Conservation (phyloP, 805 yeast species). For the Yarrowia osloensis region DNA sequence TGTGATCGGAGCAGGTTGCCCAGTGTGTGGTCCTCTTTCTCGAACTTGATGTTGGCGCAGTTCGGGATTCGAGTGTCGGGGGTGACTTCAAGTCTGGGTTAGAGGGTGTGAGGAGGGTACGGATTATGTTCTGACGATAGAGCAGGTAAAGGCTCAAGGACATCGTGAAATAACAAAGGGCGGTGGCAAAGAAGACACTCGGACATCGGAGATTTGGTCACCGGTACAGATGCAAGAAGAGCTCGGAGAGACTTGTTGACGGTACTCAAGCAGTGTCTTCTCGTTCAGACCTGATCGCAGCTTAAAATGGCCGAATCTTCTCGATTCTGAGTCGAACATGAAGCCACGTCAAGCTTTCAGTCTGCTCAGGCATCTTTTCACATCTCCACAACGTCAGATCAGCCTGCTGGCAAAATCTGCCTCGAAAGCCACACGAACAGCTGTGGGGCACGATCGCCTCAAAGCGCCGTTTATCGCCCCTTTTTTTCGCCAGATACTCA, state of each 20-base stretch:
- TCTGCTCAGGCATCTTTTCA: no score
- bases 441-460: not conserved
- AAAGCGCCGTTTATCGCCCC: not conserved
- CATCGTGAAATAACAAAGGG: not conserved
- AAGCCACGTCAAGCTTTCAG: not conserved
- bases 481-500: constrained; percentile 44
- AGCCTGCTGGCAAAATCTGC: not conserved
- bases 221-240: no score
- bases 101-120: not conserved
- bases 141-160: no score
- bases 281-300: not conserved
- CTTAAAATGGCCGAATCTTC: not conserved
- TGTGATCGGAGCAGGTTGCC: constrained; percentile 89
- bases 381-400: not conserved
- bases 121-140: no score
- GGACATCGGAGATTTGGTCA: no score
- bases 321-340: not conserved
- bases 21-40: constrained; percentile 95
- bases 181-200: not conserved
- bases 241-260: no score
- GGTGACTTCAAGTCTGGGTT: constrained; percentile 66
- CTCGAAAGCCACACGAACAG: not conserved
- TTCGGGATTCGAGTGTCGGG: constrained; percentile 96
- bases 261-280: no score
- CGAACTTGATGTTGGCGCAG: constrained; percentile 88